Evolutionary conservation across 768 basidiomycete species (phyloP).

Genomic region (Pleurotus cornucopiae): DNA sequence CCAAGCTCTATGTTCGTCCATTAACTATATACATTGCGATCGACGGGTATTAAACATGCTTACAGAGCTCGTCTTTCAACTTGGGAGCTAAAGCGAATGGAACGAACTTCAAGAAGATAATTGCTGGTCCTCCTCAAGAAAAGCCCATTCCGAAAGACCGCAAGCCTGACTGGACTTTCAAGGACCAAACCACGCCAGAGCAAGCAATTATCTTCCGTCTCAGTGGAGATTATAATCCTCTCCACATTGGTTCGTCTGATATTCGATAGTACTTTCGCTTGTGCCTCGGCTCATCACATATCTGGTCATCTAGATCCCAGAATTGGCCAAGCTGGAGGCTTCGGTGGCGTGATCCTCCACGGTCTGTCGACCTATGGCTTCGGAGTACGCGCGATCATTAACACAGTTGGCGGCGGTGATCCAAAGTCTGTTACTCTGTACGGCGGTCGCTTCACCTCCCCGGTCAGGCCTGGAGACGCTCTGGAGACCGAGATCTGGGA

Average conservation of each 20-base stretch:
- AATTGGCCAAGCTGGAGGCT: constrained; percentile 70
- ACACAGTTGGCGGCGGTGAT: constrained; percentile 55
- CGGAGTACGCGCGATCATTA: constrained; percentile 71
- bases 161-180: constrained; percentile 55
- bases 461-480: constrained; percentile 78
- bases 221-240: constrained; percentile 76
- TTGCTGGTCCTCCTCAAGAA: constrained; percentile 56
- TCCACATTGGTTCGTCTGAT: constrained; percentile 56
- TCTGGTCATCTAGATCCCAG: constrained; percentile 49
- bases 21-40: neutral
- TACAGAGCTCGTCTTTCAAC: constrained; percentile 64
- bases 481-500: constrained; percentile 81
- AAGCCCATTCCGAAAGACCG: constrained; percentile 60
- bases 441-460: constrained; percentile 75
- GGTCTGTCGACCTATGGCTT: constrained; percentile 83
- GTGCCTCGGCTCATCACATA: neutral
- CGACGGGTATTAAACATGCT: neutral
- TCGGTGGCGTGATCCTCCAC: constrained; percentile 83
- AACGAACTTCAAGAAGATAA: constrained; percentile 55
- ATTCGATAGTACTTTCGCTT: neutral
- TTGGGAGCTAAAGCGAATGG: constrained; percentile 65
- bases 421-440: constrained; percentile 61
- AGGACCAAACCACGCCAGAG: constrained; percentile 58
- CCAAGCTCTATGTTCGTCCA: constrained; percentile 53
- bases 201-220: constrained; percentile 72